Evolutionary conservation across 1,139 yeast species (phyloP).

Genomic region (Pichia sp.): DNA sequence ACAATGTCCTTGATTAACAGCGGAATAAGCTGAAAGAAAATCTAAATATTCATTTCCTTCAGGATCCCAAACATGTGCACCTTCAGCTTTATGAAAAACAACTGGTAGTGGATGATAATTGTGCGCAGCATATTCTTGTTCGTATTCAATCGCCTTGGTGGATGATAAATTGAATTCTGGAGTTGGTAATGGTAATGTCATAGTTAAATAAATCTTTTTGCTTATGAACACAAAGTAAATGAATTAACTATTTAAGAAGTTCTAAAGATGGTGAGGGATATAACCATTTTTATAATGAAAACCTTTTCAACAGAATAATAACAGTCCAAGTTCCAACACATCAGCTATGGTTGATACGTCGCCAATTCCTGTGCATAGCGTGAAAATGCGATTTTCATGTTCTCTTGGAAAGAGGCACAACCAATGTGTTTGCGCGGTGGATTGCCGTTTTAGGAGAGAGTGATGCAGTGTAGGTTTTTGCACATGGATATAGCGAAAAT

Average conservation of each 20-base stretch:
- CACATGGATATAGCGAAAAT: background rate
- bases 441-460: background rate
- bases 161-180: slow-evolving; percentile 50
- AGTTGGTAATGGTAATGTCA: slow-evolving; percentile 11
- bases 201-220: background rate
- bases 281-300: background rate
- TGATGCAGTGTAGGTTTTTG: background rate
- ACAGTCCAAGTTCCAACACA: background rate
- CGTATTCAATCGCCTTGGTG: slow-evolving; percentile 59
- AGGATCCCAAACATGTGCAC: slow-evolving; percentile 98
- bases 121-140: slow-evolving; percentile 83
- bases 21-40: slow-evolving; percentile 88
- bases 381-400: background rate
- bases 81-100: slow-evolving; percentile 77
- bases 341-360: slow-evolving; percentile 14
- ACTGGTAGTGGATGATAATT: slow-evolving; percentile 97
- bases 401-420: background rate
- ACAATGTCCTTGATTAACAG: slow-evolving; percentile 97
- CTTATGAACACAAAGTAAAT: background rate
- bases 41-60: slow-evolving; percentile 87
- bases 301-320: background rate
- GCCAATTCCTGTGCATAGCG: slow-evolving; percentile 16
- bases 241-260: no score
- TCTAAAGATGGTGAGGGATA: background rate
- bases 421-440: background rate